Evolutionary conservation across 768 basidiomycete genomes (phyloP).

Genomic region (Lentinula raphanica): DNA sequence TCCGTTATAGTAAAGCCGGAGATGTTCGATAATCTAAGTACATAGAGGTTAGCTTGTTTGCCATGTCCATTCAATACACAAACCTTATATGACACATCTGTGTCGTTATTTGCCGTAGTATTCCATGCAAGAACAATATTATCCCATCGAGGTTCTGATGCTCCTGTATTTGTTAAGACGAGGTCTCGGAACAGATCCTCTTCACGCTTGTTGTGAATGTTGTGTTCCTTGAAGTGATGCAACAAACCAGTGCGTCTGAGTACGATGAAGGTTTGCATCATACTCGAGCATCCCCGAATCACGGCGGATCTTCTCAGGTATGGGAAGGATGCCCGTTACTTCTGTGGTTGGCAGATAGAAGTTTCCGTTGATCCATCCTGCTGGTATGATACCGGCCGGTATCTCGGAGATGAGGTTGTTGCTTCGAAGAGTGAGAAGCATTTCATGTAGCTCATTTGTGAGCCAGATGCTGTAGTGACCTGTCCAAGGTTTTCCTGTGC

Average conservation of each 20-base stretch:
- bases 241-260: conserved; percentile 5
- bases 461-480: conserved; percentile 10
- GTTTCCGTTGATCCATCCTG: conserved; percentile 14
- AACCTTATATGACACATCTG: too few species aligned
- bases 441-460: conserved; percentile 6
- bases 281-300: conserved; percentile 4
- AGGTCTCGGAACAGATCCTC: too few species aligned
- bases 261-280: background rate
- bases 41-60: too few species aligned
- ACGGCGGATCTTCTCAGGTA: conserved; percentile 2
- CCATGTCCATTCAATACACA: too few species aligned
- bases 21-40: too few species aligned
- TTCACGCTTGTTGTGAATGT: too few species aligned
- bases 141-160: too few species aligned
- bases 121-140: too few species aligned
- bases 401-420: background rate
- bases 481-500: background rate
- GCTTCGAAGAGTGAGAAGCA: background rate
- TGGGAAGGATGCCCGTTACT: conserved; percentile 7
- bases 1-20: too few species aligned
- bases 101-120: too few species aligned
- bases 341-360: conserved; percentile 9
- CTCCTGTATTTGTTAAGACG: too few species aligned
- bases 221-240: too few species aligned
- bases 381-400: background rate